Base-by-base conservation (phyloP, 148 eudicot species). In the Euryodendron excelsum region DNA sequence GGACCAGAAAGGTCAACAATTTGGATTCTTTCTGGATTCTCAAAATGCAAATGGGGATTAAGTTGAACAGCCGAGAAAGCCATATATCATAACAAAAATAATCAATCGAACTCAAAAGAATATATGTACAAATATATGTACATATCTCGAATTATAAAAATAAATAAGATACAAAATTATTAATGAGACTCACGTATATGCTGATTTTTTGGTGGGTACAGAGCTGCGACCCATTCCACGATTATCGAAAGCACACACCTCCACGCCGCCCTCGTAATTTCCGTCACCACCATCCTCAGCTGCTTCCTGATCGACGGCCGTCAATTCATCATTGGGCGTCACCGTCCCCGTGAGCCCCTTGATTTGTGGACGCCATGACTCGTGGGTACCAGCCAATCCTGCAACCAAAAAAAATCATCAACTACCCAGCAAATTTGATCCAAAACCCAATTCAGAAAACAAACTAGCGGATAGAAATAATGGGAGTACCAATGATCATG, bases 371-470 rank as follows among this genome's bases (percentile, higher is more conserved):
- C 81, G 86, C 98, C 95, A 94, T 25, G 95, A 84, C 72, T 86
- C 91, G 67, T 94, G 98, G n/a, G 97, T 92, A 62, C 92, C 97
- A 64, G 98, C 98, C 78, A 94, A 89, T 73, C 98, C 98, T 94
- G 79, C 30, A 65, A 61, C 66, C 78, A 41, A 5, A 41, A 41
- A 66, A 67, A 65, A 28, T 25, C 48, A 53, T 44, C 73, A 82
- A 34, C 34, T 21, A 52, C 62, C 75, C 73, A 31, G n/a, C 37
- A 77, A 56, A 82, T 77, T 75, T 69, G n/a, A 74, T 41, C 28
- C 73, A 78, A 87, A 70, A 68, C 71, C 82, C 76, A 85, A 21
- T 58, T 84, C 59, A 56, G 72, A 77, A 72, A 68, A 62, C 25
- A 68, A 58, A 41, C 8, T 41, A 41, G 61, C 53, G 13, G 5